phyloP scores from a whole-genome alignment of 1,284 basidiomycete species.

The Neonothopanus nambi region DNA sequence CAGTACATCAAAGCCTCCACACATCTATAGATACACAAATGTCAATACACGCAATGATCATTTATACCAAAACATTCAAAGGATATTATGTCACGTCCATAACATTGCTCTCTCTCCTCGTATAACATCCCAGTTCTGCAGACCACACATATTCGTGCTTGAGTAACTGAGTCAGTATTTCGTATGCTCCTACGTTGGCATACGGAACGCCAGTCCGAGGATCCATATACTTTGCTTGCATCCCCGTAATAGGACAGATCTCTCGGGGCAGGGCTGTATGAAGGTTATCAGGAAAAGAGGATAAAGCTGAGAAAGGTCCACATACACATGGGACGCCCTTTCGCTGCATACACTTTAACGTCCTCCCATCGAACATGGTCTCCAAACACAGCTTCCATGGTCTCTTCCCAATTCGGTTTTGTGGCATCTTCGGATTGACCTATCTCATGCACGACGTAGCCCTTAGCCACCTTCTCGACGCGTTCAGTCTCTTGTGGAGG shows the following conservation, averaged over 20 bases:
- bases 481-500: conserved; percentile 1
- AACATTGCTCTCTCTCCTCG: conserved; percentile 19
- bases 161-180: conserved; percentile 57
- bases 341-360: conserved; percentile 59
- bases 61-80: too few species aligned
- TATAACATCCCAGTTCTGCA: conserved; percentile 42
- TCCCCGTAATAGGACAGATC: conserved; percentile 65
- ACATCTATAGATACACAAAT: too few species aligned
- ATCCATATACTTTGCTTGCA: conserved; percentile 68
- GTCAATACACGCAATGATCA: too few species aligned
- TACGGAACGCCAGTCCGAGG: conserved; percentile 78
- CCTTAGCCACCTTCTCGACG: conserved; percentile 53
- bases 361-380: conserved; percentile 72
- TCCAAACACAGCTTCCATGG: conserved; percentile 79
- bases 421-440: conserved; percentile 44
- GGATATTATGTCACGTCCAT: too few species aligned
- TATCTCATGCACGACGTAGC: conserved; percentile 65
- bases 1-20: too few species aligned
- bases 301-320: conserved; percentile 19
- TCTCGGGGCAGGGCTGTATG: conserved; percentile 57
- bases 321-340: conserved; percentile 61
- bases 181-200: conserved; percentile 67
- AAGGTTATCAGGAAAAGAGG: conserved; percentile 5
- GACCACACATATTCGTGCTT: conserved; percentile 69
- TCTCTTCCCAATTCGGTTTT: conserved; percentile 65